Percentiles rank a stretch among this genome's conserved stretches.
These are phyloP conservation scores for Scenedesmus sp. DNA, from an alignment of 163 green algal genomes.

Conservation along the genomic window DNA sequence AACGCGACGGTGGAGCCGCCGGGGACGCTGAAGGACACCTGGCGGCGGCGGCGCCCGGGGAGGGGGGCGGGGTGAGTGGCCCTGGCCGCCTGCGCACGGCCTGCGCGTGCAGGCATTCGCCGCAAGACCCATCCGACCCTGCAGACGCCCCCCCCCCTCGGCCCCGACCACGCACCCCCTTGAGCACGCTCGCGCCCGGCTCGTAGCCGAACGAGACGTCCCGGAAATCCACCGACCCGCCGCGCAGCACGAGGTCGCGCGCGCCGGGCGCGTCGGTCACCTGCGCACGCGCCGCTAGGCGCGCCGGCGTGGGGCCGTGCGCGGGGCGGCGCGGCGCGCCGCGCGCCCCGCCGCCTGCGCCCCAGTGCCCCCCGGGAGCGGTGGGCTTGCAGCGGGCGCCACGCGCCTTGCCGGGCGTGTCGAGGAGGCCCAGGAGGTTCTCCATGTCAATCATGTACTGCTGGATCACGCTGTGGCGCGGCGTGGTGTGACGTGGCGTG, in stretches of 20 bases:
- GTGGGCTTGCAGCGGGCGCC: too few species aligned
- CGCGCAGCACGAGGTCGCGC: conserved; percentile 25
- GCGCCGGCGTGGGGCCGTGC: too few species aligned
- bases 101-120: too few species aligned
- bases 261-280: conserved; percentile 36
- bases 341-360: too few species aligned
- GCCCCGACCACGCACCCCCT: conserved; percentile 52
- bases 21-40: conserved; percentile 76
- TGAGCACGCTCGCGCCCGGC: conserved; percentile 49
- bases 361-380: too few species aligned
- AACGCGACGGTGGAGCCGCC: conserved; percentile 89
- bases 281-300: too few species aligned
- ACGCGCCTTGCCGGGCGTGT: conserved; percentile 48
- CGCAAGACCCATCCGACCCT: too few species aligned
- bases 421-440: conserved; percentile 78
- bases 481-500: too few species aligned
- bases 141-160: too few species aligned
- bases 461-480: conserved; percentile 75
- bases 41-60: background rate
- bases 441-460: conserved; percentile 90
- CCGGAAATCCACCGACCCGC: conserved; percentile 57
- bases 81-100: too few species aligned
- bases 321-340: too few species aligned
- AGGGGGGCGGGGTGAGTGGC: background rate
- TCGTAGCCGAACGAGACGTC: conserved; percentile 66